A percentile compares a stretch with the other conserved stretches of the same genome.
Evolutionary conservation across 495 filamentous ascomycete genomes (phyloP).

Genomic region (Bathelium albidoporum): DNA sequence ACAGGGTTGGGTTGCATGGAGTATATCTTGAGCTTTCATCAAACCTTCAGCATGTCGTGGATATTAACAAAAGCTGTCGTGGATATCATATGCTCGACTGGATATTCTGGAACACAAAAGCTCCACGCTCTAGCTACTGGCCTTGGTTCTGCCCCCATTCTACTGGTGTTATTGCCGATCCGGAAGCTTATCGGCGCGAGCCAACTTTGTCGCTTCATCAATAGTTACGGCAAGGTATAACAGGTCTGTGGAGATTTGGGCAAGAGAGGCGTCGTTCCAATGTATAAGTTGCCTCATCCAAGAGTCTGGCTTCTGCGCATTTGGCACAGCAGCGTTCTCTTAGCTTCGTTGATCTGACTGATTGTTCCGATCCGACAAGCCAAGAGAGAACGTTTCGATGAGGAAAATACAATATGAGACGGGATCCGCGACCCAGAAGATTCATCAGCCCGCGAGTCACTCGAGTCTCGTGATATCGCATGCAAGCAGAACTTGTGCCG

Average conservation of each 20-base stretch:
- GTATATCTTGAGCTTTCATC: background rate
- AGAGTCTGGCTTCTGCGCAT: background rate
- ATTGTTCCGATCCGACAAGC: conserved; percentile 6
- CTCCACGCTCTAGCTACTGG: conserved; percentile 5
- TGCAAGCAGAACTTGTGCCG: conserved; percentile 9
- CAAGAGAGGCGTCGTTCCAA: conserved; percentile 3
- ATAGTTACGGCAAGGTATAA: conserved; percentile 7
- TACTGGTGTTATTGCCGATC: background rate
- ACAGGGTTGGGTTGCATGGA: background rate
- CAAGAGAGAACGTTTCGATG: conserved; percentile 8
- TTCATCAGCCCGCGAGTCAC: conserved; percentile 9
- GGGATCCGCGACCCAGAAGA: conserved; percentile 7
- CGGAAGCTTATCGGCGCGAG: conserved; percentile 18
- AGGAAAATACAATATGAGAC: conserved; percentile 8
- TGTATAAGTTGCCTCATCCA: background rate
- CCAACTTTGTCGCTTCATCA: conserved; percentile 20
- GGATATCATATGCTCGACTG: conserved; percentile 11
- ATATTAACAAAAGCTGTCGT: conserved; percentile 10
- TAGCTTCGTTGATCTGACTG: conserved; percentile 10
- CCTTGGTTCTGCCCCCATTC: conserved; percentile 14
- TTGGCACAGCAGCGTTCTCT: conserved; percentile 8
- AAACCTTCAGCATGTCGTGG: conserved; percentile 17
- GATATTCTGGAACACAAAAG: background rate
- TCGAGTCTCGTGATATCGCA: conserved; percentile 8
- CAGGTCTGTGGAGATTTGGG: conserved; percentile 12